Base-by-base conservation (phyloP, 805 yeast genomes). In the Zygosaccharomyces pseudorouxii region DNA sequence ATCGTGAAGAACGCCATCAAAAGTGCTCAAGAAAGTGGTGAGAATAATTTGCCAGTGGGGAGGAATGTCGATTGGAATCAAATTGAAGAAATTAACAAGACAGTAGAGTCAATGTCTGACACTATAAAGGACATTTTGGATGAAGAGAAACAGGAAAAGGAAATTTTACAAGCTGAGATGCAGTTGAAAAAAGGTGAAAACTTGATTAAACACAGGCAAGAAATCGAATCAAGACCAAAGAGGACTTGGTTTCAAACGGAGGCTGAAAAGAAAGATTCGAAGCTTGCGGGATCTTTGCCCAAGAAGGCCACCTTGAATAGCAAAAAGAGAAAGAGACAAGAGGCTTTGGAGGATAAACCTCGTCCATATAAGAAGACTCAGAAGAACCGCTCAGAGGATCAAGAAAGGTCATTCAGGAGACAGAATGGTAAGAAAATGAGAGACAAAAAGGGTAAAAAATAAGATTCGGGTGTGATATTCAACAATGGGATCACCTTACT, bases 191-290 rank as follows among this genome's bases (percentile, higher is more conserved):
- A 86, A 67, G 96, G 96, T 48, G 86, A 85, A 60, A 93, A 93
- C 67, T 59, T 93, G 65, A 70, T 93, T 54, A 84, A 79, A 62
- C 89, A 86, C 59, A 80, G 81, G 56, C 79, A 78, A 46, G 98
- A 93, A 68, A 93, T 93, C 62, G 77, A 80, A 55, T 73, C 96
- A 0, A 79, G 97, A 62, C 98, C 99, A 29, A 89, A 80, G 68
- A 81, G 99, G 71, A 93, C 99, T 0, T 93, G 99, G 99, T 92
- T 93, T 68, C 92, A 88, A 69, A 73, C 68, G 45, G 75, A 63
- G 48, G 62, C 68, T 43, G 79, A 76, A 29, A 71, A 73, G 59
- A 65, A 70, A 38, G 59, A 71, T 58, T 57, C 71, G 52, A 65
- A 67, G 61, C 64, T 60, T 25, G 45, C 64, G 31, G 62, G 63